Conservation (phyloP, 352 stramenopile species). For the Globisporangium nunn region DNA sequence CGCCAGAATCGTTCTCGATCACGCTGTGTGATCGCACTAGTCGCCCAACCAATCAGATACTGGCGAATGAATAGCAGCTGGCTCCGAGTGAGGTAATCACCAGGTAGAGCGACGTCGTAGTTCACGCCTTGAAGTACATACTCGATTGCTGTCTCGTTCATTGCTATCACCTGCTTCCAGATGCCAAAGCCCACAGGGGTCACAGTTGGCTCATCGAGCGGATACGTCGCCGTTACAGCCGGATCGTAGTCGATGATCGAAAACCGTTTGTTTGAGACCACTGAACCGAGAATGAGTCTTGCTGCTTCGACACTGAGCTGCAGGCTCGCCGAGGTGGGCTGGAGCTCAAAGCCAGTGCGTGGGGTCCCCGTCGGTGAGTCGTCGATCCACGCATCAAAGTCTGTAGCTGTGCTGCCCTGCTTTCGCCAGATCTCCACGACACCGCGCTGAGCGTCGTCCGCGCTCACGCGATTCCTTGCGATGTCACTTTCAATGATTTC, state of each 20-base stretch:
- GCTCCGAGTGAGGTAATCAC: conserved; percentile 44
- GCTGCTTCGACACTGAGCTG: conserved; percentile 56
- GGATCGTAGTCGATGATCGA: conserved; percentile 63
- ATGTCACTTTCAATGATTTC: conserved; percentile 51
- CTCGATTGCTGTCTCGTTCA: conserved; percentile 49
- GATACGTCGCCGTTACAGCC: conserved; percentile 13
- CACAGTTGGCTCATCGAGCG: conserved; percentile 17
- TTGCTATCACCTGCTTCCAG: conserved; percentile 67
- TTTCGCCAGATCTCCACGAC: conserved; percentile 48
- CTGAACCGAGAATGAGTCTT: conserved; percentile 38
- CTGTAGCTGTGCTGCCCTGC: conserved; percentile 21
- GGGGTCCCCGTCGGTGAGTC: conserved; percentile 32
- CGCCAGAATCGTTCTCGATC: conserved; percentile 65
- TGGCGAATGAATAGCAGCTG: conserved; percentile 53
- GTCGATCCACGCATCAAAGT: conserved; percentile 68
- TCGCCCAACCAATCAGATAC: conserved; percentile 50
- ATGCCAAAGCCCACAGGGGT: conserved; percentile 59
- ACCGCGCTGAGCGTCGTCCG: conserved; percentile 33
- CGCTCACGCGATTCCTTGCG: conserved; percentile 23
- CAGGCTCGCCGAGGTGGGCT: conserved; percentile 23
- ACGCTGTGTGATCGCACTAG: conserved; percentile 30
- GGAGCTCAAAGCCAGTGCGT: conserved; percentile 59
- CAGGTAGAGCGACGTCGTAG: conserved; percentile 38
- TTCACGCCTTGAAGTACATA: conserved; percentile 56
- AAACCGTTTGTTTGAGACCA: conserved; percentile 51